phyloP scores from a whole-genome alignment of 164 flowering plant genomes.

The Annona squamosa region DNA sequence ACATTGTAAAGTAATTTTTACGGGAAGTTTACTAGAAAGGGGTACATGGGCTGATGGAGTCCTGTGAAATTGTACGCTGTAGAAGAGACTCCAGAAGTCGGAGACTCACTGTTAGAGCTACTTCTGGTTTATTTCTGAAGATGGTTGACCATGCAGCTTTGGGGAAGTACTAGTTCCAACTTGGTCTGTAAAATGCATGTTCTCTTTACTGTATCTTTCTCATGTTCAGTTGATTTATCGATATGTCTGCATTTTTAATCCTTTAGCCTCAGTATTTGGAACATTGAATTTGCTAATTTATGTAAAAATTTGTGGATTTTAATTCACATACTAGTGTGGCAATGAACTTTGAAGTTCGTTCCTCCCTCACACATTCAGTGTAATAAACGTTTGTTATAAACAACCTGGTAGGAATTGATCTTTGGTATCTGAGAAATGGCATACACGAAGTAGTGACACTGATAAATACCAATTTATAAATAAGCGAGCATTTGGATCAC shows the following conservation, averaged over 20 bases:
- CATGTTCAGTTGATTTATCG: background rate
- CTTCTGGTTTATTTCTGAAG: background rate
- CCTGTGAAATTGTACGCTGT: background rate
- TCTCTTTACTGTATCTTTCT: background rate
- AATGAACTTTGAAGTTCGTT: no score
- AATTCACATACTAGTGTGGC: no score
- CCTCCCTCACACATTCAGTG: no score
- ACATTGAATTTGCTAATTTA: background rate
- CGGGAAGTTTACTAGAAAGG: slow-evolving; percentile 54
- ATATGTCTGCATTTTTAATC: background rate
- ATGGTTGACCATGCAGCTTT: background rate
- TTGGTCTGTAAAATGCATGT: background rate
- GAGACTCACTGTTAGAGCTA: background rate
- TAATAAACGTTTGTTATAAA: no score
- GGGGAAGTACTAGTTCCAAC: background rate
- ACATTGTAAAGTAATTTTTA: slow-evolving; percentile 62
- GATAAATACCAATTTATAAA: no score
- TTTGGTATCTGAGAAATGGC: no score
- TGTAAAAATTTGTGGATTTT: background rate
- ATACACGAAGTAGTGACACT: no score
- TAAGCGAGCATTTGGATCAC: no score
- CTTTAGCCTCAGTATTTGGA: background rate
- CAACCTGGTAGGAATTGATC: no score
- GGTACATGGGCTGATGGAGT: slow-evolving; percentile 17
- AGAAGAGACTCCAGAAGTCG: background rate